phyloP scores from a whole-genome alignment of 2,329 filamentous ascomycete genomes.

The Apiospora aurea region DNA sequence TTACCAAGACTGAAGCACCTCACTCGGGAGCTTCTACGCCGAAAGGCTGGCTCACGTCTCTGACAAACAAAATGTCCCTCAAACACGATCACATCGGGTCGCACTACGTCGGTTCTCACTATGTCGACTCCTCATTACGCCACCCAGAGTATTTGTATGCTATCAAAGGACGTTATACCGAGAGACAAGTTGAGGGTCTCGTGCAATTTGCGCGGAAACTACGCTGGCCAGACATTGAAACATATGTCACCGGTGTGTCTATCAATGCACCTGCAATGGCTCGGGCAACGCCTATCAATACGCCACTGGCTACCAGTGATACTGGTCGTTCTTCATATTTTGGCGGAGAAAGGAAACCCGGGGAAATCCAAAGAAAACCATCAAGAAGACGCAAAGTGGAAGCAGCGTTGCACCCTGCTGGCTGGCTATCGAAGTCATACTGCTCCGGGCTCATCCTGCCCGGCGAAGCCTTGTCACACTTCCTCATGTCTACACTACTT shows the following conservation, averaged over 20 bases:
- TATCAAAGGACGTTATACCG: constrained; percentile 62
- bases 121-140: constrained; percentile 46
- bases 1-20: constrained; percentile 54
- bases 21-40: constrained; percentile 43
- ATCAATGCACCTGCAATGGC: constrained; percentile 55
- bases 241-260: constrained; percentile 55
- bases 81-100: constrained; percentile 38
- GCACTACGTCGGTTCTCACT: constrained; percentile 43
- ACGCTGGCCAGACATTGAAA: constrained; percentile 67
- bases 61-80: constrained; percentile 62
- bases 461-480: constrained; percentile 67
- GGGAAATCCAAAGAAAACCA: constrained; percentile 42
- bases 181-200: constrained; percentile 67
- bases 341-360: constrained; percentile 39
- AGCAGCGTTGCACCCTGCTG: constrained; percentile 63
- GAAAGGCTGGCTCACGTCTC: constrained; percentile 62
- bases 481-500: constrained; percentile 70
- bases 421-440: constrained; percentile 74
- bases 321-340: constrained; percentile 56
- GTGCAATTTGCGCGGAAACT: constrained; percentile 69
- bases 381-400: constrained; percentile 61
- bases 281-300: constrained; percentile 50
- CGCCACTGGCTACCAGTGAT: constrained; percentile 46
- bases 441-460: constrained; percentile 70
- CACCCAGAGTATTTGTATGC: constrained; percentile 50